Conservation (phyloP, 441 rosid species). For the Populus hybrid region DNA sequence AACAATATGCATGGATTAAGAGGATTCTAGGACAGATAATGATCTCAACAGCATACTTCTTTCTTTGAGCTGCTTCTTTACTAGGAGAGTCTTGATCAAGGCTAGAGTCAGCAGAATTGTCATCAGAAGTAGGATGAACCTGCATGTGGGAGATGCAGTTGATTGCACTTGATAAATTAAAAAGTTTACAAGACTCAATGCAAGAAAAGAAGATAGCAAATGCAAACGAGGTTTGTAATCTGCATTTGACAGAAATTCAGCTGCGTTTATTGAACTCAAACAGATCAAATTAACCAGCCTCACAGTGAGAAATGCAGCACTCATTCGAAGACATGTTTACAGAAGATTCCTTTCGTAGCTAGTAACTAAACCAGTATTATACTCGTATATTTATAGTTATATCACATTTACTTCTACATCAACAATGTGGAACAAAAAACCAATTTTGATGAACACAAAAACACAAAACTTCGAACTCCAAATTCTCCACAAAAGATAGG, state of each 20-base stretch:
- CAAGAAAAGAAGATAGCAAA: background rate
- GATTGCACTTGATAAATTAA: constrained; percentile 14
- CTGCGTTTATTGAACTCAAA: background rate
- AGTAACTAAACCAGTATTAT: background rate
- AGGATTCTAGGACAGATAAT: constrained; percentile 1
- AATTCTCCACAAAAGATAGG: background rate
- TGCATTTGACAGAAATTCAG: background rate
- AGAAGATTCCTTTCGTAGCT: background rate
- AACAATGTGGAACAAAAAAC: background rate
- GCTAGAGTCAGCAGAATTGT: constrained; percentile 33
- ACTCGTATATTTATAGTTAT: background rate
- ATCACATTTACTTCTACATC: background rate
- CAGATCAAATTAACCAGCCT: background rate
- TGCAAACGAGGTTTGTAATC: background rate
- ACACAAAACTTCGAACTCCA: background rate
- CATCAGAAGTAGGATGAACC: constrained; percentile 59
- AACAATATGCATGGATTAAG: background rate
- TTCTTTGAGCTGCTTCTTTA: constrained; percentile 29
- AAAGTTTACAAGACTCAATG: background rate
- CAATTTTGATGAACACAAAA: background rate
- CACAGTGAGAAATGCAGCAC: too few relatives aligned
- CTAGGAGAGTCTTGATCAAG: constrained; percentile 28
- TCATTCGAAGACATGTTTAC: background rate
- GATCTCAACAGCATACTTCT: constrained; percentile 42
- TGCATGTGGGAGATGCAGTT: constrained; percentile 35